These are phyloP conservation scores for Trichomonascaceae sp. DNA, from an alignment of 1,139 yeast genomes.

Conservation along the genomic window DNA sequence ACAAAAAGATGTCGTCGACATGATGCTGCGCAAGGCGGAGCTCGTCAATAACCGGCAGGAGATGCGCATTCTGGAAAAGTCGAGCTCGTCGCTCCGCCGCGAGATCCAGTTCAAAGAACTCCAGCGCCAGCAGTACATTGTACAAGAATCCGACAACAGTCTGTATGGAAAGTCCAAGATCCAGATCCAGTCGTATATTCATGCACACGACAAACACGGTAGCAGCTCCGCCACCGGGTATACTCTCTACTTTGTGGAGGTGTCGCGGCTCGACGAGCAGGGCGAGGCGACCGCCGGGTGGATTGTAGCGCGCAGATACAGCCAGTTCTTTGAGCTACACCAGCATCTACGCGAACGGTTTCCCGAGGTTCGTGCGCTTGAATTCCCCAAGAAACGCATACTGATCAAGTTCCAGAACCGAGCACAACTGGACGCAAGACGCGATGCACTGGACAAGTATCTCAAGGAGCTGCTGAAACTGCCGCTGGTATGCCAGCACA, in stretches of 20 bases:
- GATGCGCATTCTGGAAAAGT: constrained; percentile 50
- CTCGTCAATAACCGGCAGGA: constrained; percentile 64
- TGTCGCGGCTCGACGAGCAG: constrained; percentile 39
- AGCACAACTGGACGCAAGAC: constrained; percentile 53
- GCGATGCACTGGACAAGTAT: constrained; percentile 47
- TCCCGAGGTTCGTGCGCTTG: constrained; percentile 36
- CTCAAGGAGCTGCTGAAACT: constrained; percentile 42
- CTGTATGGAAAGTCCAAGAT: constrained; percentile 59
- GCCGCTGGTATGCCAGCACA: constrained; percentile 61
- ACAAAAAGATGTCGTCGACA: constrained; percentile 51
- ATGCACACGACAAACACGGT: constrained; percentile 36
- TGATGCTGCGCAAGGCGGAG: constrained; percentile 67
- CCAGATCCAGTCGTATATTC: constrained; percentile 52
- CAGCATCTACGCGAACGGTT: constrained; percentile 46
- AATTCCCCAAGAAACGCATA: constrained; percentile 53
- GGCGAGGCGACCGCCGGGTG: constrained; percentile 56
- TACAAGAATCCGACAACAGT: constrained; percentile 73
- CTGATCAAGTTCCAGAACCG: constrained; percentile 54
- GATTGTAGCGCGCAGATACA: constrained; percentile 80
- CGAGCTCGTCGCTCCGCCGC: constrained; percentile 49
- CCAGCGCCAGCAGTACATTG: constrained; percentile 67
- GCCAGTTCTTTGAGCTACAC: constrained; percentile 67
- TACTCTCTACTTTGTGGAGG: constrained; percentile 63
- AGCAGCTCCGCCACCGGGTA: too few species aligned
- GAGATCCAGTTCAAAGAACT: constrained; percentile 63